A percentile compares a stretch with the other conserved stretches of the same genome.
These are phyloP conservation scores for Boletus coccyginus DNA, from an alignment of 768 basidiomycete genomes.

Conservation along the genomic window DNA sequence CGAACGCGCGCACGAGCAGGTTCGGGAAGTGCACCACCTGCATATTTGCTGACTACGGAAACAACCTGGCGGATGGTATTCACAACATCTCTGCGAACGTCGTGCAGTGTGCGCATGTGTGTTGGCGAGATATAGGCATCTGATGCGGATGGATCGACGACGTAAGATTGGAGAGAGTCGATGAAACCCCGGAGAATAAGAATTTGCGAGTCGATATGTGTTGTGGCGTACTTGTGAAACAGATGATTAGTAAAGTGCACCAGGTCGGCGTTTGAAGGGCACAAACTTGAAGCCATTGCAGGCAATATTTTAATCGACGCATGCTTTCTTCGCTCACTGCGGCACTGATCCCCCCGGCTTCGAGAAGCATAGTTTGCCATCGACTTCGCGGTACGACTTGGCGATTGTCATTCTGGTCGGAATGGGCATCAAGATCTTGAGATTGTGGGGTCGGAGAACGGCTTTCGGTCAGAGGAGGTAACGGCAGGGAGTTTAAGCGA, in stretches of 20 bases:
- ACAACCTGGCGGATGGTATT: slow-evolving; percentile 88
- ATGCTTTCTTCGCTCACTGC: slow-evolving; percentile 91
- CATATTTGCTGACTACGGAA: slow-evolving; percentile 80
- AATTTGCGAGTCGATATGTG: slow-evolving; percentile 86
- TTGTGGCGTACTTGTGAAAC: slow-evolving; percentile 71
- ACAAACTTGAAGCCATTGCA: slow-evolving; percentile 84
- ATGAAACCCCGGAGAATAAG: slow-evolving; percentile 82
- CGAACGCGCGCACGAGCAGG: slow-evolving; percentile 73
- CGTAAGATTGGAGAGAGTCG: slow-evolving; percentile 52
- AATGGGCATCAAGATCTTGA: slow-evolving; percentile 12
- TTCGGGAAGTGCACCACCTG: slow-evolving; percentile 83
- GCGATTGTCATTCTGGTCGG: slow-evolving; percentile 31
- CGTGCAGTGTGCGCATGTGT: slow-evolving; percentile 65
- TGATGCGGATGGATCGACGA: slow-evolving; percentile 22
- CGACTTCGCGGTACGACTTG: slow-evolving; percentile 72
- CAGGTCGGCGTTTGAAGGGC: neutral
- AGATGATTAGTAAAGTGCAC: neutral
- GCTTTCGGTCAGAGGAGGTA: slow-evolving; percentile 8
- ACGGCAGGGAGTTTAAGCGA: neutral
- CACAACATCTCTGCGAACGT: slow-evolving; percentile 81
- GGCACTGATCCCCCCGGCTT: slow-evolving; percentile 85
- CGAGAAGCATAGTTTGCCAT: slow-evolving; percentile 81
- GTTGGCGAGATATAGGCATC: slow-evolving; percentile 40
- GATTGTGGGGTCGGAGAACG: slow-evolving; percentile 23
- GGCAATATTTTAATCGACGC: slow-evolving; percentile 78